A percentile compares a stretch with the other conserved stretches of the same genome.
Evolutionary conservation across 805 yeast species (phyloP).

Genomic region (Metschnikowia aberdeeniae): DNA sequence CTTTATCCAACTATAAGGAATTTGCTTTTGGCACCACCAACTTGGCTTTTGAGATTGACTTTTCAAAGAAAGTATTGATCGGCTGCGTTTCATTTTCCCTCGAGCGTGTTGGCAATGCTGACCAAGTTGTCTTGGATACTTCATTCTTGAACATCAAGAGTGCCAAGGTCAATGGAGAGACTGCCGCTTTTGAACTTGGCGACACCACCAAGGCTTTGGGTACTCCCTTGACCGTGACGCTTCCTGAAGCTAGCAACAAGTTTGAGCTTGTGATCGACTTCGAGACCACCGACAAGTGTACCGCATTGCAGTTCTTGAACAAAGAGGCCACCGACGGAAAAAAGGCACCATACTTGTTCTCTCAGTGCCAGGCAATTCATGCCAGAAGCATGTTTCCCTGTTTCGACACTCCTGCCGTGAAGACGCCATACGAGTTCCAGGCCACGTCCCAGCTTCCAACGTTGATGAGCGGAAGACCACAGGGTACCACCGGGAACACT

Average conservation of each 20-base stretch:
- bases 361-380: slow-evolving; percentile 90
- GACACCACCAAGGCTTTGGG: slow-evolving; percentile 56
- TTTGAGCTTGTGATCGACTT: slow-evolving; percentile 45
- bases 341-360: slow-evolving; percentile 66
- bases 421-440: slow-evolving; percentile 56
- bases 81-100: slow-evolving; percentile 57
- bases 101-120: slow-evolving; percentile 19
- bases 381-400: slow-evolving; percentile 86
- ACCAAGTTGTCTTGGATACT: slow-evolving; percentile 59
- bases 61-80: slow-evolving; percentile 45
- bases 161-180: slow-evolving; percentile 41
- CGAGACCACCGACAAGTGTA: slow-evolving; percentile 67
- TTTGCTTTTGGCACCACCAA: slow-evolving; percentile 51
- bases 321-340: slow-evolving; percentile 71
- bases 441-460: slow-evolving; percentile 65
- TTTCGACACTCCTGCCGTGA: slow-evolving; percentile 86
- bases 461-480: slow-evolving; percentile 64
- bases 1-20: slow-evolving; percentile 64
- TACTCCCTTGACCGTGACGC: slow-evolving; percentile 43
- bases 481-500: slow-evolving; percentile 17
- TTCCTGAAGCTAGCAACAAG: slow-evolving; percentile 8
- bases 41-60: slow-evolving; percentile 51
- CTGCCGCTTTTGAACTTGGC: slow-evolving; percentile 30
- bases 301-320: slow-evolving; percentile 84
- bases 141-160: slow-evolving; percentile 51